These are phyloP conservation scores for Allomyces macrogynus DNA, from an alignment of 192 early-diverging fungal species.

Conservation along the genomic window DNA sequence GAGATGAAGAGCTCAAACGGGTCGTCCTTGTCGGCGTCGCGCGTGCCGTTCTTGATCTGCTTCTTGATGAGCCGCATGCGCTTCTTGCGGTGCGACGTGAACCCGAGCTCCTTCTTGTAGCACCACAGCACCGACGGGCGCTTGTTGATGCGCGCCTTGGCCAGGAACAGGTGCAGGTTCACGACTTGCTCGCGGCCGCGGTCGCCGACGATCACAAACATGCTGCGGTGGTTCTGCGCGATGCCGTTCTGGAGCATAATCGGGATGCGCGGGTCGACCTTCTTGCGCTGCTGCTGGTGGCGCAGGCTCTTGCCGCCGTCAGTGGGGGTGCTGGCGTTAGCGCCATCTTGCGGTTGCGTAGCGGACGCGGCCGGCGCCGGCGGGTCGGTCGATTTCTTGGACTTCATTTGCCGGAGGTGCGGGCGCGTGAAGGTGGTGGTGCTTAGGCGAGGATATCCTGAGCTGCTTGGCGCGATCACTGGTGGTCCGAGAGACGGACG, in stretches of 20 bases:
- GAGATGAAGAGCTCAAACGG: slow-evolving; percentile 98
- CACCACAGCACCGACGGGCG: slow-evolving; percentile 95
- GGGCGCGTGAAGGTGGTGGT: too few relatives aligned
- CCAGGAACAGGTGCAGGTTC: slow-evolving; percentile 88
- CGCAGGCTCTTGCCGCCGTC: background rate
- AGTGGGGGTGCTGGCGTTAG: too few relatives aligned
- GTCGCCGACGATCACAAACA: slow-evolving; percentile 94
- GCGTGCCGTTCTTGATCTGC: slow-evolving; percentile 74
- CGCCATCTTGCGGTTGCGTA: too few relatives aligned
- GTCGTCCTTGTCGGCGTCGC: slow-evolving; percentile 83
- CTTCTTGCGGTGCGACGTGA: slow-evolving; percentile 89
- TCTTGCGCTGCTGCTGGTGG: slow-evolving; percentile 14
- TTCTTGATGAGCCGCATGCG: slow-evolving; percentile 86
- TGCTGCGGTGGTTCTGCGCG: slow-evolving; percentile 73
- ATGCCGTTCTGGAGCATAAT: slow-evolving; percentile 83
- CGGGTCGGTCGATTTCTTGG: too few relatives aligned
- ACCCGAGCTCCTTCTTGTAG: slow-evolving; percentile 97
- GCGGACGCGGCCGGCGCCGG: too few relatives aligned
- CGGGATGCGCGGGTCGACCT: slow-evolving; percentile 84
- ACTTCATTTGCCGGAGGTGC: too few relatives aligned
- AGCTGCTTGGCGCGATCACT: too few relatives aligned
- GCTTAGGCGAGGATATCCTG: too few relatives aligned
- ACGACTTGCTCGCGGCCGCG: slow-evolving; percentile 80
- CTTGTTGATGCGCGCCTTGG: slow-evolving; percentile 73
- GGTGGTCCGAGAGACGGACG: too few relatives aligned